Percentiles rank a stretch among this genome's conserved stretches.
Evolutionary conservation across 1,139 yeast species (phyloP).

Genomic region (Nakaseomyces delphensis): DNA sequence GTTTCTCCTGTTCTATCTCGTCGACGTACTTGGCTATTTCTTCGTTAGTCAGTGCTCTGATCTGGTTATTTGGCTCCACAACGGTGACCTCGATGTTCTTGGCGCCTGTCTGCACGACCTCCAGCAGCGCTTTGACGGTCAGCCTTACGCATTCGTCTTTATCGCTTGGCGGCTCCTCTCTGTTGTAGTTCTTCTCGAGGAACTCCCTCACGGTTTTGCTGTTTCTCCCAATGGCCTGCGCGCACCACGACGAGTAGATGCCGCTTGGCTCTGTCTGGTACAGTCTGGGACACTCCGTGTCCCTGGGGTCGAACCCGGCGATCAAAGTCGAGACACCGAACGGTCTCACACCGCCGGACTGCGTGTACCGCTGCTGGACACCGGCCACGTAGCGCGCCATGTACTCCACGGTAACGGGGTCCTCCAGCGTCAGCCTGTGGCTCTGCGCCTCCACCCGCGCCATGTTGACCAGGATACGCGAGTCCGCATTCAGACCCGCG

Average conservation of each 20-base stretch:
- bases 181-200: constrained; percentile 72
- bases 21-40: constrained; percentile 70
- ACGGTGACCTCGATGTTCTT: constrained; percentile 90
- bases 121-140: constrained; percentile 78
- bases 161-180: constrained; percentile 48
- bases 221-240: constrained; percentile 93
- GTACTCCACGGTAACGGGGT: constrained; percentile 86
- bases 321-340: constrained; percentile 91
- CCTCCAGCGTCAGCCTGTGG: constrained; percentile 88
- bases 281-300: constrained; percentile 58
- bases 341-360: constrained; percentile 94
- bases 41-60: constrained; percentile 53
- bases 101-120: constrained; percentile 97
- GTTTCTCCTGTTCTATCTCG: constrained; percentile 81
- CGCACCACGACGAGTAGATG: constrained; percentile 97
- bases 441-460: constrained; percentile 97
- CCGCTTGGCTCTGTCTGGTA: constrained; percentile 98
- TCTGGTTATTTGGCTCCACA: constrained; percentile 55
- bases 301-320: constrained; percentile 91
- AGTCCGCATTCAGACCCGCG: constrained; percentile 98
- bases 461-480: constrained; percentile 86
- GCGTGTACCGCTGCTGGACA: constrained; percentile 95
- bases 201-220: constrained; percentile 93
- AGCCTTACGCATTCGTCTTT: constrained; percentile 73
- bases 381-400: constrained; percentile 93